Evolutionary conservation across 345 rosid genomes (phyloP).

Genomic region (Eucalyptus erythrocorys): DNA sequence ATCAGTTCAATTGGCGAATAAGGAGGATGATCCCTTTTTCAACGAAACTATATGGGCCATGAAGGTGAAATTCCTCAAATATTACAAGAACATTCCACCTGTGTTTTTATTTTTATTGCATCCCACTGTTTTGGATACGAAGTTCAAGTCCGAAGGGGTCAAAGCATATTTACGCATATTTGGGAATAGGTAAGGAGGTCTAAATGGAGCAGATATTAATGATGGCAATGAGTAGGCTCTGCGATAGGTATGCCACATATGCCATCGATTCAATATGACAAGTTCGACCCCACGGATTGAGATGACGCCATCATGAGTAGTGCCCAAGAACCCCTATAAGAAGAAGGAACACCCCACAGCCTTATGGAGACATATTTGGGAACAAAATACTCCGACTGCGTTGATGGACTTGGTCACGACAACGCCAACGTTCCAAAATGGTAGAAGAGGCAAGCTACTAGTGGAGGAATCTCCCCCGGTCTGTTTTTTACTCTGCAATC

Average conservation of each 20-base stretch:
- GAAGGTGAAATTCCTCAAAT: neutral
- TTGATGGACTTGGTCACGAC: neutral
- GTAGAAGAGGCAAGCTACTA: neutral
- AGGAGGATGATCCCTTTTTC: neutral
- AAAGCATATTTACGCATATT: neutral
- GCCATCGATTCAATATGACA: neutral
- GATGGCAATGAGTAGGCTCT: neutral
- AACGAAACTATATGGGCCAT: neutral
- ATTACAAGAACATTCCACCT: neutral
- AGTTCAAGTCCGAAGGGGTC: neutral
- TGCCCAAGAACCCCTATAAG: neutral
- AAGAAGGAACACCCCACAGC: neutral
- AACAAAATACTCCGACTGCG: neutral
- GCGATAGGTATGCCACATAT: neutral
- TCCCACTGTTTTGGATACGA: neutral
- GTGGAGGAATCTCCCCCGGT: neutral
- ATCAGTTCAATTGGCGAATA: neutral
- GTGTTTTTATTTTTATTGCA: rapidly evolving
- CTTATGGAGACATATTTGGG: neutral
- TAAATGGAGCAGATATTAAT: neutral
- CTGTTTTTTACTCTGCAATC: neutral
- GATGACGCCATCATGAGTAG: neutral
- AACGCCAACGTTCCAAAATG: neutral
- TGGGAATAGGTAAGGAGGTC: neutral
- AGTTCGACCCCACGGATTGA: neutral